phyloP scores from a whole-genome alignment of 2,329 filamentous ascomycete genomes.

The Leptographium wingfieldii region DNA sequence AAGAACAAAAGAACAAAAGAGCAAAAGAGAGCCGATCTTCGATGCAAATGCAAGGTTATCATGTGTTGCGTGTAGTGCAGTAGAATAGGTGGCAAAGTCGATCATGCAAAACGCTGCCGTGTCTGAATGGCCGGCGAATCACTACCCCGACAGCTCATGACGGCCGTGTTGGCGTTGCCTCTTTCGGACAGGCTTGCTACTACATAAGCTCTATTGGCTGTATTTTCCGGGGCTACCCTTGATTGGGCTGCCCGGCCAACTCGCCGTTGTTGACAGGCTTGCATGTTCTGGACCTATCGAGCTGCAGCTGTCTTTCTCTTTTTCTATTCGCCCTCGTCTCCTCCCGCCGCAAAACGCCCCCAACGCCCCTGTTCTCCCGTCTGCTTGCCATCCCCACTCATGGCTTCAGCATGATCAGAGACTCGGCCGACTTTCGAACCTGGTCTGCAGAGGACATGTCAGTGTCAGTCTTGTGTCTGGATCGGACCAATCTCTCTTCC shows the following conservation, averaged over 20 bases:
- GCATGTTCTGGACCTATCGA: background rate
- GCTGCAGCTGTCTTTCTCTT: background rate
- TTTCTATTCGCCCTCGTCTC: too few species aligned
- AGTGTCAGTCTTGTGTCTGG: background rate
- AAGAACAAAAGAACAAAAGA: too few species aligned
- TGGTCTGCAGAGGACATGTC: conserved; percentile 2
- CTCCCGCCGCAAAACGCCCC: too few species aligned
- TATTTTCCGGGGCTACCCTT: background rate
- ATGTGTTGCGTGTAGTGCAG: too few species aligned
- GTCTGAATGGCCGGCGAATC: too few species aligned
- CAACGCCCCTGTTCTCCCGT: too few species aligned
- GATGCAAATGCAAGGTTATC: too few species aligned
- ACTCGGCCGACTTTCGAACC: conserved; percentile 9
- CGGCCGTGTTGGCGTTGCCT: background rate
- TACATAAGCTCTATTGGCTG: too few species aligned
- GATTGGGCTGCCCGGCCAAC: background rate
- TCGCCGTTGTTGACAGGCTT: background rate
- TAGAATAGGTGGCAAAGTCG: too few species aligned
- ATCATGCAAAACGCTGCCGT: too few species aligned
- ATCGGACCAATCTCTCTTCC: background rate
- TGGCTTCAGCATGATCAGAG: conserved; percentile 5
- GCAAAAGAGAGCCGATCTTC: too few species aligned
- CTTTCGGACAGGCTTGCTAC: background rate
- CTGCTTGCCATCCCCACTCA: background rate
- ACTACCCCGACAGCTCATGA: background rate